These are phyloP conservation scores for Rosa lucieae DNA, from an alignment of 306 rosid species.

Conservation along the genomic window DNA sequence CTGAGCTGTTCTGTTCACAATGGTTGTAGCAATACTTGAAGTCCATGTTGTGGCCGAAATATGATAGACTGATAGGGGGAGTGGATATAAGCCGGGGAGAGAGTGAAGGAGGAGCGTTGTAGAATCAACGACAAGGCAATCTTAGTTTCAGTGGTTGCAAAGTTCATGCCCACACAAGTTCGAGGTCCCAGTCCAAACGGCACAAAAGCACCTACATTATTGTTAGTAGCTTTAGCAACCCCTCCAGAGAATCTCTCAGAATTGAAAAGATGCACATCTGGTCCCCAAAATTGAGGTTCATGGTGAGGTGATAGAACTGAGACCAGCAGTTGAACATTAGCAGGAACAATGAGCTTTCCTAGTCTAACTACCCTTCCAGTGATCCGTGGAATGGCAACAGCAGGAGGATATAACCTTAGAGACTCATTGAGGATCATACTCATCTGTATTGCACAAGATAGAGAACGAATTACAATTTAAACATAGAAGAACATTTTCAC, in stretches of 20 bases:
- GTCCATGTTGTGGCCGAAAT: conserved; percentile 8
- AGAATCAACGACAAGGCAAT: not conserved
- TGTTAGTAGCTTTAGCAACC: not conserved
- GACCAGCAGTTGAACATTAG: not conserved
- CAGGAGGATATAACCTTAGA: conserved; percentile 19
- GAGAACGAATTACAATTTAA: not conserved
- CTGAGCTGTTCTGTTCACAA: not conserved
- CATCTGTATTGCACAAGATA: not conserved
- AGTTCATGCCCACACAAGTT: conserved; percentile 20
- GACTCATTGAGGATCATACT: conserved; percentile 20
- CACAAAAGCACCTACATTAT: conserved; percentile 11
- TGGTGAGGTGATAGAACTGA: conserved; percentile 12
- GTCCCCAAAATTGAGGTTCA: conserved; percentile 33
- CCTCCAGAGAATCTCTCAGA: not conserved
- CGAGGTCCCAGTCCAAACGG: conserved; percentile 30
- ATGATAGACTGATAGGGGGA: not conserved
- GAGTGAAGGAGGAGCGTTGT: conserved; percentile 1
- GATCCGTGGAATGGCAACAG: not conserved
- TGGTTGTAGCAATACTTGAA: conserved; percentile 18
- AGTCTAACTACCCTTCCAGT: conserved; percentile 9
- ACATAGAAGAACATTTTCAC: not conserved
- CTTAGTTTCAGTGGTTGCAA: not conserved
- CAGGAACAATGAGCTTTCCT: conserved; percentile 20
- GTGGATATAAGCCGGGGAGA: conserved; percentile 8
- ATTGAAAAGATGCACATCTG: not conserved